Evolutionary conservation across 176 grass and related monocot genomes (phyloP).

Genomic region (Rhynchospora tenuis): DNA sequence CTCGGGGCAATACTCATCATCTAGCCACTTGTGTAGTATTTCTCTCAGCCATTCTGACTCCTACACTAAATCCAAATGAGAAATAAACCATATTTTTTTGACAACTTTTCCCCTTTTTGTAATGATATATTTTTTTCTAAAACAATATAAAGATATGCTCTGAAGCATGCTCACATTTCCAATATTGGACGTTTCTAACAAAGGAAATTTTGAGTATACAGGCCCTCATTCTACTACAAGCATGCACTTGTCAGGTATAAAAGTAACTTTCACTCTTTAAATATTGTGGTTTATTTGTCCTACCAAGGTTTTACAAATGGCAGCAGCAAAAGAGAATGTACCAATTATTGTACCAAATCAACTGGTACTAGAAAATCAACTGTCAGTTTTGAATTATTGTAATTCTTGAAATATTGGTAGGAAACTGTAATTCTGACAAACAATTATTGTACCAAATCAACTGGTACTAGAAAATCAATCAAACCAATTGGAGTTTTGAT

Average conservation of each 20-base stretch:
- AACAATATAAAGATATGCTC: neutral
- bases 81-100: neutral
- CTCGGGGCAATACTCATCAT: conserved; percentile 81
- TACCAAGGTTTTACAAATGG: neutral
- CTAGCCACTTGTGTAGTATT: conserved; percentile 77
- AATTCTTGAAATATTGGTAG: too few species aligned
- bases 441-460: neutral
- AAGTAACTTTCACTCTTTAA: neutral
- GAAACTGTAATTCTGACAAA: neutral
- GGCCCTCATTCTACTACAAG: neutral
- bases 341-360: neutral
- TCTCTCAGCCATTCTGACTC: conserved; percentile 88
- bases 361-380: neutral
- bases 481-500: neutral
- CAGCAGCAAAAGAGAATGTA: neutral
- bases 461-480: neutral
- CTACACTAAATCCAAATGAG: conserved; percentile 14
- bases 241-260: neutral
- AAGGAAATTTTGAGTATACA: neutral
- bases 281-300: neutral
- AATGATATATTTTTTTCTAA: neutral
- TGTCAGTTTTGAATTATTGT: too few species aligned
- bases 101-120: neutral
- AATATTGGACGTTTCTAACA: neutral
- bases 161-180: neutral